phyloP scores from a whole-genome alignment of 805 yeast species.

The Myxozyma kluyveri region DNA sequence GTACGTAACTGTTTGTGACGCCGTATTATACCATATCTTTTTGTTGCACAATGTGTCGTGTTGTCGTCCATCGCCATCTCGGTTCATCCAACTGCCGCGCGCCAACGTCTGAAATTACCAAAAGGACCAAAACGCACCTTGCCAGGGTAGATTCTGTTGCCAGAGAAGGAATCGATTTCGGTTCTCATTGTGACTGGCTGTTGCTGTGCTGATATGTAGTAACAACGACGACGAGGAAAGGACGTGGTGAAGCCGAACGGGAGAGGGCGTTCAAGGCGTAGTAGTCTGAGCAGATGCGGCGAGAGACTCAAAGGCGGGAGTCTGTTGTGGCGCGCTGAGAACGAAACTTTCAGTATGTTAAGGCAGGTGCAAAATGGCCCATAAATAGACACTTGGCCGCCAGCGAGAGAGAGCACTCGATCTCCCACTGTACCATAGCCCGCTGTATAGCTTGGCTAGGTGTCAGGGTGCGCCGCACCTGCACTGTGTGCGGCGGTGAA shows the following conservation, averaged over 20 bases:
- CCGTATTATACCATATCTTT: too few species aligned
- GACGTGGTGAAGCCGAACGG: neutral
- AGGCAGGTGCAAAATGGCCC: too few species aligned
- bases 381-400: too few species aligned
- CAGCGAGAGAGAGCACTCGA: neutral
- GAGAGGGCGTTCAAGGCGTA: neutral
- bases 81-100: neutral
- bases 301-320: neutral
- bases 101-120: neutral
- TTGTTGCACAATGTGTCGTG: too few species aligned
- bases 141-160: constrained; percentile 99
- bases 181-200: constrained; percentile 72
- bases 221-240: constrained; percentile 6
- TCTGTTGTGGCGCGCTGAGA: neutral
- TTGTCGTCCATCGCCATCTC: neutral
- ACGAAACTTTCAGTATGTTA: too few species aligned
- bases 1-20: too few species aligned
- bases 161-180: constrained; percentile 99
- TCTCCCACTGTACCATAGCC: neutral
- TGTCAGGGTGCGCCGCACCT: neutral
- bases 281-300: neutral
- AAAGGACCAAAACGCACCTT: constrained; percentile 46
- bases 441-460: neutral
- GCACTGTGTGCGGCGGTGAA: neutral
- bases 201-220: neutral